Conservation (phyloP, 2,329 filamentous ascomycete species). For the Beauveria pseudobassiana region DNA sequence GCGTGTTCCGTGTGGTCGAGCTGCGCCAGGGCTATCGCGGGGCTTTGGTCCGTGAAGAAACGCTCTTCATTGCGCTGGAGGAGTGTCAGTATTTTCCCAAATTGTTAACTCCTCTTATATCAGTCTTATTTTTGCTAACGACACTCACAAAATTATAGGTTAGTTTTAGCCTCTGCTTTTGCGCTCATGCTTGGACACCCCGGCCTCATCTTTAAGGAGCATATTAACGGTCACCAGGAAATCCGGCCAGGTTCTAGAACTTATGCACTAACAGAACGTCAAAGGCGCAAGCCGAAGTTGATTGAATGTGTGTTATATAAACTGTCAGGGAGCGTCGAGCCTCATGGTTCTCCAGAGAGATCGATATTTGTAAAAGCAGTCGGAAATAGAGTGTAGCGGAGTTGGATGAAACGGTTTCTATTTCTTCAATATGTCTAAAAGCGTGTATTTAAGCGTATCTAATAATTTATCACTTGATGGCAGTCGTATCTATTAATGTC, state of each 20-base stretch:
- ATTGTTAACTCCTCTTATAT: background rate
- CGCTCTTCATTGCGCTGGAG: slow-evolving; percentile 19
- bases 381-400: no score
- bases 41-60: slow-evolving; percentile 43
- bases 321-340: background rate
- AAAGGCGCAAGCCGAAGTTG: background rate
- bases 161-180: background rate
- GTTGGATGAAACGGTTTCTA: no score
- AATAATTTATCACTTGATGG: no score
- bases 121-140: background rate
- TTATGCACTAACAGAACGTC: background rate
- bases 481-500: no score
- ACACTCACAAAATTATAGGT: background rate
- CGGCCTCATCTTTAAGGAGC: background rate
- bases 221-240: background rate
- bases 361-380: no score
- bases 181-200: background rate
- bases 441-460: no score
- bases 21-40: slow-evolving; percentile 55
- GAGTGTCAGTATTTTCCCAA: slow-evolving; percentile 4
- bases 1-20: slow-evolving; percentile 59
- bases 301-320: background rate
- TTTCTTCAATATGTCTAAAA: no score
- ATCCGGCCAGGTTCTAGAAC: background rate
- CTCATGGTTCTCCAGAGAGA: background rate